Percentiles rank a stretch among this genome's conserved stretches.
Conservation (phyloP, 352 stramenopile species). For the Phytophthora rubi region DNA sequence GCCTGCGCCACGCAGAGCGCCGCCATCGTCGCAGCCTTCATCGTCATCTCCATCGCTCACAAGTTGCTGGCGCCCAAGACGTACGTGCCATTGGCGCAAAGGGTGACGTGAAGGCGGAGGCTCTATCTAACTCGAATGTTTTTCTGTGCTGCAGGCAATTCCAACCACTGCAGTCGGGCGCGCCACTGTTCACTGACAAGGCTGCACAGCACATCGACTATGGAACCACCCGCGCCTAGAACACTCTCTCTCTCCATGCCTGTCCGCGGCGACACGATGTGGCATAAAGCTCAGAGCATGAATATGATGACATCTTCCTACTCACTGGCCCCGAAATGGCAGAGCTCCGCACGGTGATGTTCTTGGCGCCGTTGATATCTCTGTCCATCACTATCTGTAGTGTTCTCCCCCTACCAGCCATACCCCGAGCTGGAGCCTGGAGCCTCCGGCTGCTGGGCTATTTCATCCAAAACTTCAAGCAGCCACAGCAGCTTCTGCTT, state of each 20-base stretch:
- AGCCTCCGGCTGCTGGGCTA: too few species aligned
- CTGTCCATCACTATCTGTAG: not conserved
- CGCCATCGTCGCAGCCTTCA: constrained; percentile 63
- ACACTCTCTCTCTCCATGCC: not conserved
- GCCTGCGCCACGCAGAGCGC: constrained; percentile 65
- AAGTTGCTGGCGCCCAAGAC: constrained; percentile 42
- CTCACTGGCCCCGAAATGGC: too few species aligned
- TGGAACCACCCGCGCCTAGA: constrained; percentile 40
- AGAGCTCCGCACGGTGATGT: not conserved
- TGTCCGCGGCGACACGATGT: not conserved
- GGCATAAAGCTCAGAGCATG: not conserved
- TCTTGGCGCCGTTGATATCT: not conserved
- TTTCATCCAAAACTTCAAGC: constrained; percentile 25
- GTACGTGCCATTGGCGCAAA: constrained; percentile 29
- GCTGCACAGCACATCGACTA: constrained; percentile 45
- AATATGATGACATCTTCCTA: not conserved
- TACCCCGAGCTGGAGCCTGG: too few species aligned
- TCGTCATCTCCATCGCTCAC: constrained; percentile 54
- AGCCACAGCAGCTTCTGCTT: constrained; percentile 15
- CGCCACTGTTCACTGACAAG: constrained; percentile 54
- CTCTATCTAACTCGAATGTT: constrained; percentile 11
- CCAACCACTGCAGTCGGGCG: constrained; percentile 28
- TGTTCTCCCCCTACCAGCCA: too few species aligned
- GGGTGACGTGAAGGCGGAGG: not conserved
- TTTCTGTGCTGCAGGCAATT: constrained; percentile 25